Percentiles rank a stretch among this genome's conserved stretches.
Conservation (phyloP, 2,329 filamentous ascomycete species). For the Ascochyta rabiei region DNA sequence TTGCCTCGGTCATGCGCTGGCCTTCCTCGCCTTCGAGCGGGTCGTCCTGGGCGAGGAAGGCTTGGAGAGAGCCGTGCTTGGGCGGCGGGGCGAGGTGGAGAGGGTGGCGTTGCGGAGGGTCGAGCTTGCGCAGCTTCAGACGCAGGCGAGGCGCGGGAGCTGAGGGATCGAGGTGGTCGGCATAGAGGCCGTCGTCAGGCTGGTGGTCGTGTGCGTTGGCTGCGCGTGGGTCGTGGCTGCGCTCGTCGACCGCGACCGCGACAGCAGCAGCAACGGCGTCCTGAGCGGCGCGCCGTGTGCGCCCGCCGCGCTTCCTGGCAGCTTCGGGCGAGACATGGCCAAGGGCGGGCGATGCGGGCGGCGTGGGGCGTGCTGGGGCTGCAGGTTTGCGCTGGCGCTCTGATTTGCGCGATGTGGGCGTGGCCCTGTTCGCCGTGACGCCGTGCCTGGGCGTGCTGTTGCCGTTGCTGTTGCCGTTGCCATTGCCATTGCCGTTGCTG, state of each 20-base stretch:
- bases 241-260: slow-evolving; percentile 20
- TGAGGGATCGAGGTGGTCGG: slow-evolving; percentile 27
- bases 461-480: too few species aligned
- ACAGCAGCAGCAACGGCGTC: too few species aligned
- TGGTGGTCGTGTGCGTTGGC: slow-evolving; percentile 22
- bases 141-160: slow-evolving; percentile 46
- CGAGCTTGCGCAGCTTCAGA: slow-evolving; percentile 59
- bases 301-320: slow-evolving; percentile 29
- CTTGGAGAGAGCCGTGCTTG: slow-evolving; percentile 61
- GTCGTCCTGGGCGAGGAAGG: slow-evolving; percentile 67
- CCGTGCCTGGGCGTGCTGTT: too few species aligned
- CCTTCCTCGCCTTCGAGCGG: slow-evolving; percentile 52
- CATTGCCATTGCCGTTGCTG: too few species aligned
- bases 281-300: slow-evolving; percentile 30
- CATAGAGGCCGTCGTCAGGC: neutral
- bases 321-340: slow-evolving; percentile 26
- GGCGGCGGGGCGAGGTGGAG: slow-evolving; percentile 54
- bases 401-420: slow-evolving; percentile 39
- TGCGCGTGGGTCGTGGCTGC: slow-evolving; percentile 17
- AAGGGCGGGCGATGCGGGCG: slow-evolving; percentile 26
- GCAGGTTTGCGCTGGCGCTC: slow-evolving; percentile 39
- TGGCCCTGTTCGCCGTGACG: neutral
- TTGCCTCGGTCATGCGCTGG: slow-evolving; percentile 39
- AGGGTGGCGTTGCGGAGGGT: slow-evolving; percentile 58
- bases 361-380: slow-evolving; percentile 20